Conservation (phyloP, 371 early-diverging fungal genomes). For the Dinochytrium kinnereticum region DNA sequence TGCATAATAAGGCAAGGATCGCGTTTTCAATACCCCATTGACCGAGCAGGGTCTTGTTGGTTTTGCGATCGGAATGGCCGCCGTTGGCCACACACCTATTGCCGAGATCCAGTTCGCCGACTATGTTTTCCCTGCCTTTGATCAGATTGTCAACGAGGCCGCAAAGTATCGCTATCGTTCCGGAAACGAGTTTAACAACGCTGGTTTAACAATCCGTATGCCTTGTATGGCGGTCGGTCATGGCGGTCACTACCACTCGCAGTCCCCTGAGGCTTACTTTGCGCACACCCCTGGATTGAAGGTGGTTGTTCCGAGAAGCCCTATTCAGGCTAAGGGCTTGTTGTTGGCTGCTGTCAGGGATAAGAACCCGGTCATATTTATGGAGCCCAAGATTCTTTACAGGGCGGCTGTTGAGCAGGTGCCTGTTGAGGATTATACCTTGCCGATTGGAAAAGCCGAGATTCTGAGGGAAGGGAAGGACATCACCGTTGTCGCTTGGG, state of each 20-base stretch:
- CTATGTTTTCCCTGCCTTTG: conserved; percentile 97
- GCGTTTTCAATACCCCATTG: conserved; percentile 97
- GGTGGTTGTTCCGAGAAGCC: conserved; percentile 92
- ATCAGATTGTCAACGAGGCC: conserved; percentile 98
- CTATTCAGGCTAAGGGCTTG: conserved; percentile 96
- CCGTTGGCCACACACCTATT: conserved; percentile 95
- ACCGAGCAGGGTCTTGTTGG: conserved; percentile 97
- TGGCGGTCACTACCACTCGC: conserved; percentile 97
- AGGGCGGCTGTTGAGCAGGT: conserved; percentile 96
- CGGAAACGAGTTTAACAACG: conserved; percentile 90
- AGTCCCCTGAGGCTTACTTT: conserved; percentile 95
- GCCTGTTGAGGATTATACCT: conserved; percentile 88
- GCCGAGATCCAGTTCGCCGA: conserved; percentile 99
- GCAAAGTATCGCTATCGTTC: conserved; percentile 97
- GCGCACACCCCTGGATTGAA: conserved; percentile 96
- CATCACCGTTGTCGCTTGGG: conserved; percentile 93
- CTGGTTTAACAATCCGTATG: conserved; percentile 90
- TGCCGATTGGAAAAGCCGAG: conserved; percentile 95
- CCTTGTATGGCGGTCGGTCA: conserved; percentile 97
- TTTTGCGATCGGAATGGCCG: conserved; percentile 97
- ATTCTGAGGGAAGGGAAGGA: conserved; percentile 86
- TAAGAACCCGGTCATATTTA: conserved; percentile 92
- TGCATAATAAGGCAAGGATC: conserved; percentile 58
- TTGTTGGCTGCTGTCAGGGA: conserved; percentile 92
- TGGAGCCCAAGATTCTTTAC: conserved; percentile 97